Evolutionary conservation across 345 rosid genomes (phyloP).

Genomic region (Noccaea bulbosa): DNA sequence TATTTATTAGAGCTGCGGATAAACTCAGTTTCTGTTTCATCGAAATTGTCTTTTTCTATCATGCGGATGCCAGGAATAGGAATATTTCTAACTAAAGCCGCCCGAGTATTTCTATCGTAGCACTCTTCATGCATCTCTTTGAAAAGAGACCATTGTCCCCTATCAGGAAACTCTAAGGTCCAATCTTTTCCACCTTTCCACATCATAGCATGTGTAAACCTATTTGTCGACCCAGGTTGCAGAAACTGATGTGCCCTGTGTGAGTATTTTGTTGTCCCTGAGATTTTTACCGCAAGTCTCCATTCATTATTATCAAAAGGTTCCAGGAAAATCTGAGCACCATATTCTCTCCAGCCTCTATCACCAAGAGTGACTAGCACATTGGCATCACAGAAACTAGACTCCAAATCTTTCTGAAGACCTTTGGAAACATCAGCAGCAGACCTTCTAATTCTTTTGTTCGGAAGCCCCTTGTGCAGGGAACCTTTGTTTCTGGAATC

Average conservation of each 20-base stretch:
- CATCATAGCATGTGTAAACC: constrained; percentile 98
- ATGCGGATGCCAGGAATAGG: constrained; percentile 93
- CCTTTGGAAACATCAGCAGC: constrained; percentile 56
- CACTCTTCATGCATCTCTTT: constrained; percentile 99
- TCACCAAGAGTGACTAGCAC: constrained; percentile 72
- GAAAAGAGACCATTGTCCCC: constrained; percentile 91
- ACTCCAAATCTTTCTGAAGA: constrained; percentile 65
- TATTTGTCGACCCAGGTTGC: constrained; percentile 93
- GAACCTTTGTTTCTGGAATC: constrained; percentile 62
- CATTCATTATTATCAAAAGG: constrained; percentile 85
- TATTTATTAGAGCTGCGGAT: constrained; percentile 61
- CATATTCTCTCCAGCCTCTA: constrained; percentile 90
- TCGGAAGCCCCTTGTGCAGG: constrained; percentile 61
- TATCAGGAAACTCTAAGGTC: constrained; percentile 84
- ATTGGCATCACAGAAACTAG: constrained; percentile 75
- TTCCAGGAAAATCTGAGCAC: constrained; percentile 75
- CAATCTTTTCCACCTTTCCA: constrained; percentile 99
- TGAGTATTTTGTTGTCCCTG: constrained; percentile 67
- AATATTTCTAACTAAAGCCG: constrained; percentile 82
- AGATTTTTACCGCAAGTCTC: constrained; percentile 83
- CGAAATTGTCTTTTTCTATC: constrained; percentile 69
- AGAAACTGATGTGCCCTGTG: constrained; percentile 94
- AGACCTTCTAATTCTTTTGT: constrained; percentile 81
- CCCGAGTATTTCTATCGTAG: constrained; percentile 74
- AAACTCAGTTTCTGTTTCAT: constrained; percentile 53